Conservation (phyloP, 495 filamentous ascomycete species). For the Xylaria acuta region DNA sequence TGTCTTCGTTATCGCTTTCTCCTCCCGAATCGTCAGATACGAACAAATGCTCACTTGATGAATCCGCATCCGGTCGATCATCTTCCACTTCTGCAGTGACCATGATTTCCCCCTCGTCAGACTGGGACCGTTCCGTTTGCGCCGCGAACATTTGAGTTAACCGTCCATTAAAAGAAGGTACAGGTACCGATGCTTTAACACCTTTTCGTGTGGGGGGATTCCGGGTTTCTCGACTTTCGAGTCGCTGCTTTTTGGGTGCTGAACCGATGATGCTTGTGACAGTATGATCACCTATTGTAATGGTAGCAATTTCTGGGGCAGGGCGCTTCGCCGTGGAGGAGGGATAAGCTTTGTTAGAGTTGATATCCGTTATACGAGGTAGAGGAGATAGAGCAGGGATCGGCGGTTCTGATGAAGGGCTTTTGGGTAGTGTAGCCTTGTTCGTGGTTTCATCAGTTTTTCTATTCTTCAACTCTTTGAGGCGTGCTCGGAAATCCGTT, state of each 20-base stretch:
- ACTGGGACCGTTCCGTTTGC: slow-evolving; percentile 55
- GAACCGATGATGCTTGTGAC: slow-evolving; percentile 63
- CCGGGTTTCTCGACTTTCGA: slow-evolving; percentile 27
- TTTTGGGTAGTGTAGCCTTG: slow-evolving; percentile 7
- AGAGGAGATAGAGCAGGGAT: slow-evolving; percentile 47
- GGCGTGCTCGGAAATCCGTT: slow-evolving; percentile 33
- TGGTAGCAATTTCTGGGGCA: slow-evolving; percentile 78
- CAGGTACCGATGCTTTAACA: slow-evolving; percentile 34
- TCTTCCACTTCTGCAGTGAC: slow-evolving; percentile 30
- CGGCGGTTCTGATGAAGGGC: slow-evolving; percentile 34
- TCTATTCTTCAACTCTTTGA: slow-evolving; percentile 29
- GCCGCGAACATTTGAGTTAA: slow-evolving; percentile 76
- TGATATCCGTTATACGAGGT: slow-evolving; percentile 42
- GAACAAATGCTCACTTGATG: slow-evolving; percentile 43
- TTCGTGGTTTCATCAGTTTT: slow-evolving; percentile 12
- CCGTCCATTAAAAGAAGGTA: slow-evolving; percentile 67
- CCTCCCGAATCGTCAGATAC: slow-evolving; percentile 40
- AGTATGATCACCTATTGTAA: slow-evolving; percentile 84
- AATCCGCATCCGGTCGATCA: slow-evolving; percentile 37
- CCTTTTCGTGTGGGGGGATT: slow-evolving; percentile 27
- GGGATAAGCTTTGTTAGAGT: slow-evolving; percentile 30
- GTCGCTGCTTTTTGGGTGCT: slow-evolving; percentile 48
- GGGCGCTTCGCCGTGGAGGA: slow-evolving; percentile 58
- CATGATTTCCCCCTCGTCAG: slow-evolving; percentile 37
- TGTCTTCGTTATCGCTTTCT: slow-evolving; percentile 25